Evolutionary conservation across 2,329 filamentous ascomycete genomes (phyloP).

Genomic region (Talaromyces sp.): DNA sequence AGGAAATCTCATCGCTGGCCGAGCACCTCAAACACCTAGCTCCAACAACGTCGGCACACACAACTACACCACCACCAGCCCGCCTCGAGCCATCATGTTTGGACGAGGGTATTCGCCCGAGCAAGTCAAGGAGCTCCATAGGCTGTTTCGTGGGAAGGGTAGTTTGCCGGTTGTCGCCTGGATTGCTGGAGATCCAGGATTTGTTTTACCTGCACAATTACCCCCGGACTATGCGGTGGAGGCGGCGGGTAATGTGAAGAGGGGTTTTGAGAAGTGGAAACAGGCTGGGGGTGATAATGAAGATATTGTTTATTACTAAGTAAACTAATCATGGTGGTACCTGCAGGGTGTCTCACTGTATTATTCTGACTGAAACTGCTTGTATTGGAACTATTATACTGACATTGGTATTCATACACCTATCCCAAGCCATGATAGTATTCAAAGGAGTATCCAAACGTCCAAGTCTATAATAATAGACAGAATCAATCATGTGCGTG

Average conservation of each 20-base stretch:
- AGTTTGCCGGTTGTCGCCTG: background rate
- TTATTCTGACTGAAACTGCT: background rate
- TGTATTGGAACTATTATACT: background rate
- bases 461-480: background rate
- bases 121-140: slow-evolving; percentile 16
- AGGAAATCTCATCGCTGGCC: slow-evolving; percentile 15
- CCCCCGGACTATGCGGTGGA: slow-evolving; percentile 19
- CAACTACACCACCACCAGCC: slow-evolving; percentile 22
- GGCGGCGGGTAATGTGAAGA: slow-evolving; percentile 17
- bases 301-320: slow-evolving; percentile 4
- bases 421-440: too few relatives aligned
- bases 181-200: slow-evolving; percentile 1
- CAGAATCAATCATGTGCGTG: background rate
- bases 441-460: background rate
- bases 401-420: background rate
- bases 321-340: background rate
- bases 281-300: slow-evolving; percentile 17
- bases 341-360: background rate
- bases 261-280: slow-evolving; percentile 18
- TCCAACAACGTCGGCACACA: slow-evolving; percentile 23
- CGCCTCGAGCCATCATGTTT: slow-evolving; percentile 25
- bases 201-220: slow-evolving; percentile 14
- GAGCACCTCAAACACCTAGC: slow-evolving; percentile 18
- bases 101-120: slow-evolving; percentile 21
- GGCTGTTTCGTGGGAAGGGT: background rate